Percentiles rank a stretch among this genome's conserved stretches.
Evolutionary conservation across 2,329 filamentous ascomycete genomes (phyloP).

Genomic region (Phoma sp.): DNA sequence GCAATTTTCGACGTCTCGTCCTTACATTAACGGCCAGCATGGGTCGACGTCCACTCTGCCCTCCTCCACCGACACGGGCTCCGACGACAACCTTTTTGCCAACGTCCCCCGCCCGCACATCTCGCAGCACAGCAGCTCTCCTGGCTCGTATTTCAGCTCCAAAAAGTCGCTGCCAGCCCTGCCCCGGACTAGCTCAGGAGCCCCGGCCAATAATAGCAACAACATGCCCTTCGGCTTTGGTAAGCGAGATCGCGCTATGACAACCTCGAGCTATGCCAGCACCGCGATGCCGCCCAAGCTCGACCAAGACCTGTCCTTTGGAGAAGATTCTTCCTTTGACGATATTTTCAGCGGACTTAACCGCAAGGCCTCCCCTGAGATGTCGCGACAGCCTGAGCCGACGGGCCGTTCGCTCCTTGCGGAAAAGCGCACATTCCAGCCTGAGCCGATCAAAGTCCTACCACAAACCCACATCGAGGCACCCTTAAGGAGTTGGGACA

Average conservation of each 20-base stretch:
- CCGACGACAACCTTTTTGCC: constrained; percentile 48
- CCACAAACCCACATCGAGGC: constrained; percentile 54
- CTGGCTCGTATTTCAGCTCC: constrained; percentile 27
- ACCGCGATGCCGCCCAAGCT: constrained; percentile 61
- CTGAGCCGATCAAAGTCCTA: constrained; percentile 56
- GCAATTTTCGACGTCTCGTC: constrained; percentile 42
- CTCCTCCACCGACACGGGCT: constrained; percentile 50
- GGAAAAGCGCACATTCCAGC: constrained; percentile 46
- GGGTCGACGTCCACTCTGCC: constrained; percentile 50
- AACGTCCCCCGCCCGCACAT: constrained; percentile 40
- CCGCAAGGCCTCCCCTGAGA: constrained; percentile 41
- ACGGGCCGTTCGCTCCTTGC: constrained; percentile 45
- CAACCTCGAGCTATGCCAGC: constrained; percentile 58
- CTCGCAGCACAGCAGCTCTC: constrained; percentile 40
- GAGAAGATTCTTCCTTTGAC: constrained; percentile 52
- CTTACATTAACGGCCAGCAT: constrained; percentile 47
- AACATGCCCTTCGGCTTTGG: constrained; percentile 22
- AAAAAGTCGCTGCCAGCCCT: constrained; percentile 41
- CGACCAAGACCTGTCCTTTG: constrained; percentile 49
- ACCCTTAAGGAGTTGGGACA: constrained; percentile 62
- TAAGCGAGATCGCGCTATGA: constrained; percentile 52
- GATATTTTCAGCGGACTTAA: constrained; percentile 57
- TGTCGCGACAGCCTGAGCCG: constrained; percentile 24
- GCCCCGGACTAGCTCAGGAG: constrained; percentile 33
- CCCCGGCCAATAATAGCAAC: constrained; percentile 27